A percentile compares a stretch with the other conserved stretches of the same genome.
Evolutionary conservation across 2,329 filamentous ascomycete genomes (phyloP).

Genomic region (Botrytis byssoidea): DNA sequence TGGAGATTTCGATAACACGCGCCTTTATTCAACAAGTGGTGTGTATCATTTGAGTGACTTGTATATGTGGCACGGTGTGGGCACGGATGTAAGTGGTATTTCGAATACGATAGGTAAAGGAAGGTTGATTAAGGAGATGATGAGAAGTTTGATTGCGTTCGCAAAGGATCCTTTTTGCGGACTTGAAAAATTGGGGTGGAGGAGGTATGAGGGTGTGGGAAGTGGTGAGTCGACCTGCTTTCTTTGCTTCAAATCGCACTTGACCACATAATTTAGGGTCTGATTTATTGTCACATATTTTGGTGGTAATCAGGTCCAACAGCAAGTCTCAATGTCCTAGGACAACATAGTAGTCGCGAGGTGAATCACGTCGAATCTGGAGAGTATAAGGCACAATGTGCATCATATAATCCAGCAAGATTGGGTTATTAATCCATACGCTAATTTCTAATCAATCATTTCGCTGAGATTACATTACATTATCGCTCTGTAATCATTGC

Average conservation of each 20-base stretch:
- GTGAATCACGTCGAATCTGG: not conserved
- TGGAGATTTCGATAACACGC: slow-evolving; percentile 41
- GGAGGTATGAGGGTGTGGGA: not conserved
- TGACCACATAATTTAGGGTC: not conserved
- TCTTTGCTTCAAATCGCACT: not conserved
- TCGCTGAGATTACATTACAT: not conserved
- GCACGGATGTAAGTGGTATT: slow-evolving; percentile 8
- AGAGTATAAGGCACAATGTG: not conserved
- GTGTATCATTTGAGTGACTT: slow-evolving; percentile 41
- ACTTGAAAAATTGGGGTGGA: not conserved
- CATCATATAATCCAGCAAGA: not conserved
- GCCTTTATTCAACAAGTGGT: slow-evolving; percentile 35
- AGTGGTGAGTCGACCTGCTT: not conserved
- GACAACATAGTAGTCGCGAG: not conserved
- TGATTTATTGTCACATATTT: not conserved
- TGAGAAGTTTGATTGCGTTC: not conserved
- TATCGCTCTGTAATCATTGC: not conserved
- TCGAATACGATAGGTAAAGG: slow-evolving; percentile 3
- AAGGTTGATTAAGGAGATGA: not conserved
- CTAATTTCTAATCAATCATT: not conserved
- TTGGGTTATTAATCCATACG: not conserved
- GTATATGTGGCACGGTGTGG: slow-evolving; percentile 6
- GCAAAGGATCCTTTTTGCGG: not conserved
- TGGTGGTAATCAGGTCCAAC: not conserved
- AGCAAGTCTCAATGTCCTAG: not conserved